Percentiles rank a stretch among this genome's conserved stretches.
Conservation (phyloP, 768 basidiomycete species). For the Mycena venus region DNA sequence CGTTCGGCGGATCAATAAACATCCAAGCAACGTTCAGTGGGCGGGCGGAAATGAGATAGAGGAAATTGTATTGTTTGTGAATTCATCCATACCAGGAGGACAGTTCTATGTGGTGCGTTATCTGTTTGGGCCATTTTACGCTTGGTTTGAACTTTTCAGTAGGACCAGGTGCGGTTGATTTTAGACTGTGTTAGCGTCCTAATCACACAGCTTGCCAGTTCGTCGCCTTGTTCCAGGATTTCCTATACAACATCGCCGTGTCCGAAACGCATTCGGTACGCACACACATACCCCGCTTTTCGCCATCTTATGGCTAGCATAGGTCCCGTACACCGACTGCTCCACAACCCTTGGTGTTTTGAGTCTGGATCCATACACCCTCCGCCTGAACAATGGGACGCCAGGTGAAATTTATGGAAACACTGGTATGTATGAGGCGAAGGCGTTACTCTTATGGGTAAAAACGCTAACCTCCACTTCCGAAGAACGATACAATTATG, state of each 20-base stretch:
- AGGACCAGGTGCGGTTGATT: slow-evolving; percentile 26
- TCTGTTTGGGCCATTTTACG: slow-evolving; percentile 31
- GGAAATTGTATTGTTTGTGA: slow-evolving; percentile 59
- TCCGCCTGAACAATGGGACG: slow-evolving; percentile 65
- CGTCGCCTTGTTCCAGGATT: slow-evolving; percentile 65
- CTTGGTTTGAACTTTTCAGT: neutral
- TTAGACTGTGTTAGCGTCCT: no score
- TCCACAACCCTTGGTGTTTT: slow-evolving; percentile 70
- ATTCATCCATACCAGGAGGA: slow-evolving; percentile 53
- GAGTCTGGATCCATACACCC: slow-evolving; percentile 67
- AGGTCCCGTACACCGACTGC: slow-evolving; percentile 73
- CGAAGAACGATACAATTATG: slow-evolving; percentile 70
- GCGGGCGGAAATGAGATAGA: slow-evolving; percentile 75
- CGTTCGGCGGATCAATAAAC: slow-evolving; percentile 65
- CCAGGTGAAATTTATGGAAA: slow-evolving; percentile 70
- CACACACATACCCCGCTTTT: neutral
- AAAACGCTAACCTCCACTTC: neutral
- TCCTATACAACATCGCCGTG: slow-evolving; percentile 60
- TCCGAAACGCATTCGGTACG: slow-evolving; percentile 65
- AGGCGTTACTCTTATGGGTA: neutral
- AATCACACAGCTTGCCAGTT: slow-evolving; percentile 49
- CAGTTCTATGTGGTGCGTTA: slow-evolving; percentile 55
- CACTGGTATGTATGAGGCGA: slow-evolving; percentile 55
- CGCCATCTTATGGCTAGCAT: neutral
- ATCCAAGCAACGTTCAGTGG: slow-evolving; percentile 72